phyloP scores from a whole-genome alignment of 2,329 filamentous ascomycete species.

The Aspergillus carbonarius region DNA sequence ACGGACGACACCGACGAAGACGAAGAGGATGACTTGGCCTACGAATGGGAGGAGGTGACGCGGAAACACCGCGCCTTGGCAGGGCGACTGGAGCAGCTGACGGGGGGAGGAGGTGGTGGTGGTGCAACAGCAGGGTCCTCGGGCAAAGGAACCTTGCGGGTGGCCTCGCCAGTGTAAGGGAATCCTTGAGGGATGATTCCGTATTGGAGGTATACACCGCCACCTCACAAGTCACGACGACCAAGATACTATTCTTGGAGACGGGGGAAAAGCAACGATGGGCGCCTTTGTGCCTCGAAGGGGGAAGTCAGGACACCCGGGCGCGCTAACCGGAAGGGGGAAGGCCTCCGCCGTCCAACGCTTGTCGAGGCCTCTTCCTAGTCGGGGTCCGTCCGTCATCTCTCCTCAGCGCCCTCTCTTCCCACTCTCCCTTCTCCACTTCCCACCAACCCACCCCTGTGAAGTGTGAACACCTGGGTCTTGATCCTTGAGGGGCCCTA shows the following conservation, averaged over 20 bases:
- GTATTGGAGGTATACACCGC: not conserved
- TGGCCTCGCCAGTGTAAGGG: constrained; percentile 15
- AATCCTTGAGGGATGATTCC: not conserved
- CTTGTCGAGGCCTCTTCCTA: constrained; percentile 9
- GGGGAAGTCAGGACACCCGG: constrained; percentile 7
- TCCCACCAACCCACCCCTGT: not conserved
- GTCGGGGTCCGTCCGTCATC: constrained; percentile 14
- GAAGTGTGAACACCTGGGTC: not conserved
- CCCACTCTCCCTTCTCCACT: not conserved
- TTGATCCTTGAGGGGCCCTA: not conserved
- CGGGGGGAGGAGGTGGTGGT: constrained; percentile 19
- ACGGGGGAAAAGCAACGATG: not conserved
- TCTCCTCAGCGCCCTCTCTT: not conserved
- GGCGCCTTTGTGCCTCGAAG: constrained; percentile 9
- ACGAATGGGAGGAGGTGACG: constrained; percentile 82
- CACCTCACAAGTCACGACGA: too few species aligned
- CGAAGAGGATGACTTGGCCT: constrained; percentile 49
- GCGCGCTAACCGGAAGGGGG: constrained; percentile 16
- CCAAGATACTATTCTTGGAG: not conserved
- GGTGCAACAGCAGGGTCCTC: constrained; percentile 15
- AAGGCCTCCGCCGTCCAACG: constrained; percentile 15
- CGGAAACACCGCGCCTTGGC: constrained; percentile 83
- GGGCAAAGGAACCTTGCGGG: constrained; percentile 18
- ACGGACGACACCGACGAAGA: constrained; percentile 35
- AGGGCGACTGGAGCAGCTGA: constrained; percentile 57